phyloP scores from a whole-genome alignment of 495 filamentous ascomycete species.

The Aspergillus sparsus region DNA sequence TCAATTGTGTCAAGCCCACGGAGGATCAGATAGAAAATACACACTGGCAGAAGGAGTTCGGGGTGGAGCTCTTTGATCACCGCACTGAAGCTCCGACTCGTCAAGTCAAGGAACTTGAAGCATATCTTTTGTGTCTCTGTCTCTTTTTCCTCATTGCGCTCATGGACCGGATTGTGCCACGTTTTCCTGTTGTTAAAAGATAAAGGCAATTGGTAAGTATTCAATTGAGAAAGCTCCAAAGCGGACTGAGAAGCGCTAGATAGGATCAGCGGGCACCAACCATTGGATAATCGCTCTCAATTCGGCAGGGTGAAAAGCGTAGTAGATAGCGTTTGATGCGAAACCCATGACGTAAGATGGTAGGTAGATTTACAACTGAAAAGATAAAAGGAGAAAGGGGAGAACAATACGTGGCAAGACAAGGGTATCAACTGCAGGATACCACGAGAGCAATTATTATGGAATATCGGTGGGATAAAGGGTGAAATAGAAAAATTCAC shows the following conservation, averaged over 20 bases:
- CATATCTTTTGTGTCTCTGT: constrained; percentile 70
- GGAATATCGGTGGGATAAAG: not conserved
- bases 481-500: constrained; percentile 2
- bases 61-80: constrained; percentile 96
- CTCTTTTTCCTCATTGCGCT: constrained; percentile 75
- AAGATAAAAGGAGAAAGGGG: constrained; percentile 6
- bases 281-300: constrained; percentile 90
- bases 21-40: constrained; percentile 90
- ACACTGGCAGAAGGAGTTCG: constrained; percentile 85
- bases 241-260: not conserved
- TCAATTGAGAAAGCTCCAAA: constrained; percentile 9
- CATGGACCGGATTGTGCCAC: constrained; percentile 93
- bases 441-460: constrained; percentile 11
- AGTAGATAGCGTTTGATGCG: constrained; percentile 67
- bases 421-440: constrained; percentile 6
- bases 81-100: constrained; percentile 87
- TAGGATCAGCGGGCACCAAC: constrained; percentile 47
- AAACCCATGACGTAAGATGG: constrained; percentile 49
- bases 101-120: constrained; percentile 83
- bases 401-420: constrained; percentile 2
- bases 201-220: constrained; percentile 21
- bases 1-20: constrained; percentile 95
- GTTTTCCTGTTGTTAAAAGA: constrained; percentile 67
- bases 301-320: constrained; percentile 72
- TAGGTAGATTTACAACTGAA: constrained; percentile 18